phyloP scores from a whole-genome alignment of 2,329 filamentous ascomycete genomes.

The Rhinocladiella similis region DNA sequence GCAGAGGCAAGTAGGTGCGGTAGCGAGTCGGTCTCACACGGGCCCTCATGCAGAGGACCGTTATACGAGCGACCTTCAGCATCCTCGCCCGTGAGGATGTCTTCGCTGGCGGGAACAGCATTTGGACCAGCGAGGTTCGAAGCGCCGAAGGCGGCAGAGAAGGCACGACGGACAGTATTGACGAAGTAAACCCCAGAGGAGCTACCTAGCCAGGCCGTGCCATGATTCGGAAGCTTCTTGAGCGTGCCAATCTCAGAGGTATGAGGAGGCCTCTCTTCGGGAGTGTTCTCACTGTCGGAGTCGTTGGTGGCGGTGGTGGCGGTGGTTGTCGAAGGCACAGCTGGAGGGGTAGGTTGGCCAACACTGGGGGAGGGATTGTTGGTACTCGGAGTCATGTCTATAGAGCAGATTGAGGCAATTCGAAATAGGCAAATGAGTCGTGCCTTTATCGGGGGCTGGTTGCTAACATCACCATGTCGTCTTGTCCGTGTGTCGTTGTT shows the following conservation, averaged over 20 bases:
- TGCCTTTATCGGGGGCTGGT: neutral
- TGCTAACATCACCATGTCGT: constrained; percentile 1
- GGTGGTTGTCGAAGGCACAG: constrained; percentile 17
- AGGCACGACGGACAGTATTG: constrained; percentile 55
- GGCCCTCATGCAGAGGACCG: constrained; percentile 25
- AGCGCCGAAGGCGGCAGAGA: constrained; percentile 39
- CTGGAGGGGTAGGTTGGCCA: constrained; percentile 23
- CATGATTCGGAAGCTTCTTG: constrained; percentile 43
- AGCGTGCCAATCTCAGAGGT: constrained; percentile 45
- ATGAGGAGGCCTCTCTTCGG: constrained; percentile 30
- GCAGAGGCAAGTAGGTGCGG: constrained; percentile 33
- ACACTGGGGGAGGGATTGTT: constrained; percentile 24
- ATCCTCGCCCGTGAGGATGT: constrained; percentile 31
- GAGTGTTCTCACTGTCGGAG: constrained; percentile 22
- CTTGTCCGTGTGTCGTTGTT: too few relatives aligned
- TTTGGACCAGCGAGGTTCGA: constrained; percentile 22
- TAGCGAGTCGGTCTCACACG: constrained; percentile 27
- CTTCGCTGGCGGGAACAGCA: constrained; percentile 30
- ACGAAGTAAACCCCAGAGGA: constrained; percentile 56
- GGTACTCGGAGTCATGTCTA: constrained; percentile 21
- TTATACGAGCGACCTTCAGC: constrained; percentile 29
- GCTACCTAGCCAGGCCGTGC: constrained; percentile 55
- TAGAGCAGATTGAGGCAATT: neutral
- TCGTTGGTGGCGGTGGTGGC: constrained; percentile 22
- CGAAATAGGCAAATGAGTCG: neutral